phyloP scores from a whole-genome alignment of 176 grass and related monocot genomes.

The Oryza brachyantha region DNA sequence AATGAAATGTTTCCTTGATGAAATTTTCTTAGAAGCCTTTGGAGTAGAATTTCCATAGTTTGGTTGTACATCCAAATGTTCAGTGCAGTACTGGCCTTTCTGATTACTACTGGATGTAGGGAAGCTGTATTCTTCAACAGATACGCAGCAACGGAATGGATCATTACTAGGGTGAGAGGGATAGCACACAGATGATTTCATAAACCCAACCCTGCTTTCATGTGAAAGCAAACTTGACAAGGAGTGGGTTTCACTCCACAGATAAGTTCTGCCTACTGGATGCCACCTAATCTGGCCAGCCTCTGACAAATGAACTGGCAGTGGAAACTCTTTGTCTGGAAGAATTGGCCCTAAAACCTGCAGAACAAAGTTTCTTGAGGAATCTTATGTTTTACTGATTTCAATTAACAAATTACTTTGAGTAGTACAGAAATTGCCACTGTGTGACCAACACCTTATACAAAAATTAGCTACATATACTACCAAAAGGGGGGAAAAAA shows the following conservation, averaged over 20 bases:
- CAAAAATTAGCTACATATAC: neutral
- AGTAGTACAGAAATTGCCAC: slow-evolving; percentile 11
- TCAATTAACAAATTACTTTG: neutral
- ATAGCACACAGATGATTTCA: slow-evolving; percentile 98
- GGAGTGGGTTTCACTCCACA: slow-evolving; percentile 85
- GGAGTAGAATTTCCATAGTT: slow-evolving; percentile 24
- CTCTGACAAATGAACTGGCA: slow-evolving; percentile 94
- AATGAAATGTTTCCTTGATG: slow-evolving; percentile 60
- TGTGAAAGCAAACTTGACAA: slow-evolving; percentile 85
- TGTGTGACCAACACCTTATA: neutral
- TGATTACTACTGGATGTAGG: slow-evolving; percentile 40
- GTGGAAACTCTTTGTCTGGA: slow-evolving; percentile 78
- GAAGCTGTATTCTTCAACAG: slow-evolving; percentile 77
- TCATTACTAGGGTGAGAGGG: slow-evolving; percentile 86
- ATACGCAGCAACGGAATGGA: slow-evolving; percentile 94
- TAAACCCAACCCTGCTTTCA: slow-evolving; percentile 79
- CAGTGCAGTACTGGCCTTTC: slow-evolving; percentile 40
- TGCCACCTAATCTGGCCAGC: slow-evolving; percentile 92
- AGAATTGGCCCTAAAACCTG: slow-evolving; percentile 85
- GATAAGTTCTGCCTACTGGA: slow-evolving; percentile 76
- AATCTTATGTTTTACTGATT: slow-evolving; percentile 23
- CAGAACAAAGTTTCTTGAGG: slow-evolving; percentile 38
- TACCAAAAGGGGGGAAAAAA: neutral
- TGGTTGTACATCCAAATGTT: slow-evolving; percentile 36
- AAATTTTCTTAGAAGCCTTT: slow-evolving; percentile 46